Conservation (phyloP, 495 filamentous ascomycete species). For the Cladorrhinum samala region DNA sequence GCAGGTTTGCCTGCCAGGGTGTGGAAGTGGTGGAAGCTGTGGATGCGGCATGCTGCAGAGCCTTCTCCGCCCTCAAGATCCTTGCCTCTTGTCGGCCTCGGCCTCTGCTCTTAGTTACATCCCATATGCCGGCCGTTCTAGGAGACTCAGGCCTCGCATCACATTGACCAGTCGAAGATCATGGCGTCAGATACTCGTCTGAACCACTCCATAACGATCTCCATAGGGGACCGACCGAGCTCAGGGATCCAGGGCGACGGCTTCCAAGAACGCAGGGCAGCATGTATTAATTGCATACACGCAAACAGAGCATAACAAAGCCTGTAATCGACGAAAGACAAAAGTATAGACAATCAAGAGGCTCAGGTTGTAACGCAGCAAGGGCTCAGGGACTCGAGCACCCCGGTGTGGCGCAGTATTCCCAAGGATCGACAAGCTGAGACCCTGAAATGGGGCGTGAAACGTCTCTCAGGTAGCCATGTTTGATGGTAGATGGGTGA, state of each 20-base stretch:
- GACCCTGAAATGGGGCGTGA: slow-evolving; percentile 30
- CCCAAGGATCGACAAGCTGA: slow-evolving; percentile 34
- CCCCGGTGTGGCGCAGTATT: slow-evolving; percentile 22
- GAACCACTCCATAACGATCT: slow-evolving; percentile 28
- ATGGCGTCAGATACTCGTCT: slow-evolving; percentile 37
- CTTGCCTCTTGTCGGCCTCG: slow-evolving; percentile 3
- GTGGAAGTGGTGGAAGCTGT: neutral
- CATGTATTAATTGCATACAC: too few relatives aligned
- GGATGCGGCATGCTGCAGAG: slow-evolving; percentile 9
- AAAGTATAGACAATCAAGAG: neutral
- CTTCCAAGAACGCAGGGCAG: neutral
- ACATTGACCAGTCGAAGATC: slow-evolving; percentile 32
- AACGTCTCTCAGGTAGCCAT: slow-evolving; percentile 22
- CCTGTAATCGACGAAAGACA: too few relatives aligned
- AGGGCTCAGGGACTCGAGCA: neutral
- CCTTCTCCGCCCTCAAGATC: slow-evolving; percentile 4
- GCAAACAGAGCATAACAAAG: neutral
- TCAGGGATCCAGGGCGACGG: slow-evolving; percentile 9
- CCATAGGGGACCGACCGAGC: slow-evolving; percentile 23
- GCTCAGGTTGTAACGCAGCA: neutral
- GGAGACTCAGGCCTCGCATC: slow-evolving; percentile 22
- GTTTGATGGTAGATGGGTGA: neutral
- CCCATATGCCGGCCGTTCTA: slow-evolving; percentile 26
- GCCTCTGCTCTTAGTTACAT: slow-evolving; percentile 13
- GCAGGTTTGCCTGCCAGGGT: slow-evolving; percentile 9